Evolutionary conservation across 176 grass and related monocot genomes (phyloP).

Genomic region (Carex myosuroides): DNA sequence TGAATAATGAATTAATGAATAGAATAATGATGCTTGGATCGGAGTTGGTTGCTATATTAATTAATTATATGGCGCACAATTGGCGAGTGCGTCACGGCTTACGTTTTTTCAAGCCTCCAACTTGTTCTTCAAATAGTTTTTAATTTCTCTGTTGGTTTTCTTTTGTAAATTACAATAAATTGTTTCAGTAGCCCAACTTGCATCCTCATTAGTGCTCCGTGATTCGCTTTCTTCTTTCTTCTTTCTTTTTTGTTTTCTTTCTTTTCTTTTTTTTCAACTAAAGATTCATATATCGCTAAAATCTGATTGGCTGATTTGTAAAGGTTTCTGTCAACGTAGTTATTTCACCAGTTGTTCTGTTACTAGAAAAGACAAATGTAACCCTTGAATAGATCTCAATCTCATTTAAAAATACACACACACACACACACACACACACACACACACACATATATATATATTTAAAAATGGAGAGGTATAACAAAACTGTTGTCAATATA

Average conservation of each 20-base stretch:
- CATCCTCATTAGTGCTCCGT: constrained; percentile 4
- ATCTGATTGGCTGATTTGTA: neutral
- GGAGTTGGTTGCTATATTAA: constrained; percentile 26
- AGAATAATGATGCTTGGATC: neutral
- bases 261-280: neutral
- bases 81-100: constrained; percentile 63
- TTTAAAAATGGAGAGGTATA: neutral
- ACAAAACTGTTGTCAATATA: neutral
- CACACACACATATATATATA: too few species aligned
- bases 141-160: neutral
- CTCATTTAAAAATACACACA: neutral
- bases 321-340: neutral
- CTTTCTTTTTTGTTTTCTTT: neutral
- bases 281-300: neutral
- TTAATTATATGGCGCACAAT: neutral
- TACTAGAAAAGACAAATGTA: neutral
- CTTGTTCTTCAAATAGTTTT: neutral
- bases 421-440: too few species aligned
- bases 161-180: neutral
- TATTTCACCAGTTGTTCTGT: neutral
- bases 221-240: neutral
- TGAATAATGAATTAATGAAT: neutral
- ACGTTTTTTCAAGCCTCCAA: constrained; percentile 42
- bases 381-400: neutral
- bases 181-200: neutral